These are phyloP conservation scores for Pisolithus orientalis DNA, from an alignment of 768 basidiomycete genomes.

Conservation along the genomic window DNA sequence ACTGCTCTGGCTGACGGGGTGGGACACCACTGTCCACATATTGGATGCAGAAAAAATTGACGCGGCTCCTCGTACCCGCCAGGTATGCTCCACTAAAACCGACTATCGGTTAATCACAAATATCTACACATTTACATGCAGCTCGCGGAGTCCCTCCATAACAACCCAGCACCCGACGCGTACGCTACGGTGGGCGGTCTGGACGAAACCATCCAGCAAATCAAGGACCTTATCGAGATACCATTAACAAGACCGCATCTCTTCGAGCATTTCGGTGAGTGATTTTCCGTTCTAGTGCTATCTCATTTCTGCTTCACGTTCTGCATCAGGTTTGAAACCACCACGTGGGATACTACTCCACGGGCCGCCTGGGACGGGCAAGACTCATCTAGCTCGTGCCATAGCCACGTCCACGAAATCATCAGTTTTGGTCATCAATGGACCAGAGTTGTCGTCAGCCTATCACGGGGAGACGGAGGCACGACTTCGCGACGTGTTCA, in stretches of 20 bases:
- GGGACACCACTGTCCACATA: conserved; percentile 59
- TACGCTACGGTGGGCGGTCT: conserved; percentile 87
- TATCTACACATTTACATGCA: conserved; percentile 20
- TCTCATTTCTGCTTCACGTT: not conserved
- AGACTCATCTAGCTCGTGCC: conserved; percentile 92
- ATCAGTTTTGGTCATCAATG: conserved; percentile 89
- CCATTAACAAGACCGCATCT: conserved; percentile 79
- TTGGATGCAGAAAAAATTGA: conserved; percentile 23
- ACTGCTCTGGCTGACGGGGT: conserved; percentile 55
- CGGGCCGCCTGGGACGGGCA: conserved; percentile 96
- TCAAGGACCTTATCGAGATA: conserved; percentile 80
- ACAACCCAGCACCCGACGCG: conserved; percentile 42
- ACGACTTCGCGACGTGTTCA: conserved; percentile 83
- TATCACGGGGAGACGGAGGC: conserved; percentile 98
- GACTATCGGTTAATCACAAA: not conserved
- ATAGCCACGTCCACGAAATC: conserved; percentile 85
- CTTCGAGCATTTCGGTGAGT: conserved; percentile 67
- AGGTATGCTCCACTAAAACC: conserved; percentile 20
- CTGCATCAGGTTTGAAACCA: conserved; percentile 72
- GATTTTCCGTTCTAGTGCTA: conserved; percentile 13
- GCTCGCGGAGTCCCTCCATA: conserved; percentile 44
- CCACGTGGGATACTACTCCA: conserved; percentile 93
- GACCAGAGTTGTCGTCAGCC: conserved; percentile 90
- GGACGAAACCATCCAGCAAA: conserved; percentile 77
- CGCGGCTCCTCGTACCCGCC: conserved; percentile 25